Base-by-base conservation (phyloP, 192 early-diverging fungal genomes). In the Podila clonocystis region DNA sequence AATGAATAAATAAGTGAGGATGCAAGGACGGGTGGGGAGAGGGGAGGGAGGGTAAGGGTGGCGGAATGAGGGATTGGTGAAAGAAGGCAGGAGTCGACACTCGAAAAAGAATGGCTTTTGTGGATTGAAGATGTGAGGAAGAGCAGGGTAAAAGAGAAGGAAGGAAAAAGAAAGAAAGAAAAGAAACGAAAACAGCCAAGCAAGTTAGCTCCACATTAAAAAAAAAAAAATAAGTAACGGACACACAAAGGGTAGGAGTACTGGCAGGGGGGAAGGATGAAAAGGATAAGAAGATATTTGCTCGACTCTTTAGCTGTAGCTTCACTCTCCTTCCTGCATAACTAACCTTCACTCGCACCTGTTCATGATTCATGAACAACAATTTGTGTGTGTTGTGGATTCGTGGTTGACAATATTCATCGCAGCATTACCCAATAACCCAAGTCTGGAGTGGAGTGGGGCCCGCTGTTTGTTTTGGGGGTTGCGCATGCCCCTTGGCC, bases 161-260 rank as follows among this genome's bases (percentile, higher is more conserved):
- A 61, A 31, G 26, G 26, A 73, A 60, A 24, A 20, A 63, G 48
- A 28, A 20, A 22, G 60, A n/a, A 17, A 73, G n/a, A 24, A 24
- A 41, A 58, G 33, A 38, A 24, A 41, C 26, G 62, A 59, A 17
- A 45, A 30, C n/a, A 61, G 28, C 22, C 59, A 72, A 34, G 57
- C 50, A 13, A 70, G n/a, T 6, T n/a, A 12, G 55, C 55, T 26
- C 17, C 26, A 26, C 5, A 1, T 1, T 3, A 20, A 19, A 24
- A 28, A 0, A 20, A 19, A 57, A 13, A 28, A 0, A 20, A 19
- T 24, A 13, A 58, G 26, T 1, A 61, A 33, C 59, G 62, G 20
- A 34, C 33, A n/a, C n/a, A n/a, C n/a, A 33, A 34, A n/a, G 30
- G 30, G 3, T 36, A 20, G 62, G 41, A 41, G 41, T 36, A 9